Evolutionary conservation across 768 basidiomycete genomes (phyloP).

Genomic region (Lactifluus volemus): DNA sequence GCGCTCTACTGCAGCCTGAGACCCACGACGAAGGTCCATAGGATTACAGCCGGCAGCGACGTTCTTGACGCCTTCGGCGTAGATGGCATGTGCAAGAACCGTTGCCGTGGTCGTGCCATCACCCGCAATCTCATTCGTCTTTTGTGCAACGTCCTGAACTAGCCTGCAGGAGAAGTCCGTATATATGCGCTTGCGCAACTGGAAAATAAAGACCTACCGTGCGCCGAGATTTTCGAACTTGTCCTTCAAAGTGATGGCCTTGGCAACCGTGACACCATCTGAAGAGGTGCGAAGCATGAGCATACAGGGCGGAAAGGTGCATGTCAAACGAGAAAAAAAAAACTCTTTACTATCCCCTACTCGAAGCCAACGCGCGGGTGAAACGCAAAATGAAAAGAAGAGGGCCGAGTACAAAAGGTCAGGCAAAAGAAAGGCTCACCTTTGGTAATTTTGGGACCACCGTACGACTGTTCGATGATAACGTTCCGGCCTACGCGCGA

Average conservation of each 20-base stretch:
- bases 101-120: conserved; percentile 98
- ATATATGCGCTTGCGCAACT: neutral
- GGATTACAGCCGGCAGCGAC: conserved; percentile 99
- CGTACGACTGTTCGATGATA: conserved; percentile 92
- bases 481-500: conserved; percentile 74
- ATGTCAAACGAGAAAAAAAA: neutral
- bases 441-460: conserved; percentile 93
- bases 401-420: neutral
- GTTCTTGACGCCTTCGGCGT: conserved; percentile 98
- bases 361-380: neutral
- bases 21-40: conserved; percentile 98
- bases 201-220: conserved; percentile 48
- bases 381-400: neutral
- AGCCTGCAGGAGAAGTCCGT: conserved; percentile 41
- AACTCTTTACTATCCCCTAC: neutral
- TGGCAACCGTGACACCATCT: conserved; percentile 98
- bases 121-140: conserved; percentile 95
- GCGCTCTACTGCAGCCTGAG: conserved; percentile 88
- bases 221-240: conserved; percentile 99
- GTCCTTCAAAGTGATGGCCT: conserved; percentile 89
- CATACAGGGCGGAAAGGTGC: neutral
- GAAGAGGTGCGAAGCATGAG: neutral
- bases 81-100: conserved; percentile 94
- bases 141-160: conserved; percentile 90
- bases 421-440: conserved; percentile 36